Evolutionary conservation across 768 basidiomycete genomes (phyloP).

Genomic region (Lepiota venenata): DNA sequence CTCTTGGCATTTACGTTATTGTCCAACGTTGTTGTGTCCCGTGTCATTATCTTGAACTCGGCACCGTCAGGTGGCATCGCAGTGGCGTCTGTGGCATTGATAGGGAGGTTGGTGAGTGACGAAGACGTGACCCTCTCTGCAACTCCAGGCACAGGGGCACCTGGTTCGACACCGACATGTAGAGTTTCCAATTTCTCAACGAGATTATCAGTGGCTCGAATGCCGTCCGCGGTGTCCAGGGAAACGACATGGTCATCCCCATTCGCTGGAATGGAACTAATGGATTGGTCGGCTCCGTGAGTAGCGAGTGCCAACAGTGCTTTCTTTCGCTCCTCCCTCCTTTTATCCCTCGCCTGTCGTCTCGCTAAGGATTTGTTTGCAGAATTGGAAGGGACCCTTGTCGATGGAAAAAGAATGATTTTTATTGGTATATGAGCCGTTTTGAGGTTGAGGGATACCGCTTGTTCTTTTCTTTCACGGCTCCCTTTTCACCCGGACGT

Average conservation of each 20-base stretch:
- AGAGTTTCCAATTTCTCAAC: constrained; percentile 2
- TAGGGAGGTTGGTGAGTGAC: background rate
- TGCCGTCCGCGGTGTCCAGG: background rate
- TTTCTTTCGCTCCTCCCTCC: constrained; percentile 44
- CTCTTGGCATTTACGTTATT: no score
- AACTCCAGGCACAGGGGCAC: background rate
- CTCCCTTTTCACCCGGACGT: constrained; percentile 30
- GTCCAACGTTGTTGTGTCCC: background rate
- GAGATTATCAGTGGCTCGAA: background rate
- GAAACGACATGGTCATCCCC: background rate
- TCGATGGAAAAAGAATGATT: constrained; percentile 14
- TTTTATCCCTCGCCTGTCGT: constrained; percentile 46
- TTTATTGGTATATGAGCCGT: constrained; percentile 1
- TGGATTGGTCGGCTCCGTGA: constrained; percentile 15
- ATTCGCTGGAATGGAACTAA: background rate
- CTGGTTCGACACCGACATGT: background rate
- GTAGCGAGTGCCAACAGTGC: constrained; percentile 28
- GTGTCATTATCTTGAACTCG: no score
- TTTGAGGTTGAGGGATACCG: constrained; percentile 8
- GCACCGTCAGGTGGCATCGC: background rate
- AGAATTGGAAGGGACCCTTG: background rate
- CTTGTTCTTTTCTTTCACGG: constrained; percentile 29
- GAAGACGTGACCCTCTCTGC: background rate
- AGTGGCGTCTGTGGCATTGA: background rate
- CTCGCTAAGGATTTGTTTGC: constrained; percentile 32